phyloP scores from a whole-genome alignment of 805 yeast genomes.

The Wickerhamiella kurtzmanii region DNA sequence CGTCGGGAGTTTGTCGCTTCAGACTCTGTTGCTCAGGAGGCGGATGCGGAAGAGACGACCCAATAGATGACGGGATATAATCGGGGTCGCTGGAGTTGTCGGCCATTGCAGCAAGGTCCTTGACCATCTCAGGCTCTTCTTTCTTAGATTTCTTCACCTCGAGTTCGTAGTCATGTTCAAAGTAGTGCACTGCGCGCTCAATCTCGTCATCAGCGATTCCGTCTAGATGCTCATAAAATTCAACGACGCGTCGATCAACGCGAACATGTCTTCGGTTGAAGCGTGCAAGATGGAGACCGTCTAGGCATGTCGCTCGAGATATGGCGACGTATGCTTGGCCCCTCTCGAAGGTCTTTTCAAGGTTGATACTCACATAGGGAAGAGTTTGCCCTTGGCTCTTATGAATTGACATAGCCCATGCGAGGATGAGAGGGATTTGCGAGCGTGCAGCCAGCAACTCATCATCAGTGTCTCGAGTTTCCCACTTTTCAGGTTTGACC shows the following conservation, averaged over 20 bases:
- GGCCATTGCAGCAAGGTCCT: neutral
- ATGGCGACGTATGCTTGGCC: conserved; percentile 96
- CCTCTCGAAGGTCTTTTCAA: conserved; percentile 62
- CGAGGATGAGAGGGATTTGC: conserved; percentile 80
- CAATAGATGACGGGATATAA: neutral
- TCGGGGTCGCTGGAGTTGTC: neutral
- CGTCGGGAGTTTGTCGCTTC: neutral
- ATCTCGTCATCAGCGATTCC: conserved; percentile 7
- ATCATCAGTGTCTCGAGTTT: conserved; percentile 59
- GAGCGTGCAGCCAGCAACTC: conserved; percentile 53
- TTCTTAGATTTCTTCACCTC: neutral
- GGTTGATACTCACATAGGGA: conserved; percentile 62
- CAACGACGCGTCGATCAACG: conserved; percentile 57
- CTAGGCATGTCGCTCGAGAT: conserved; percentile 74
- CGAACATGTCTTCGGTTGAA: conserved; percentile 51
- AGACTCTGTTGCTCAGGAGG: too few species aligned
- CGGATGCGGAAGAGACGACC: neutral
- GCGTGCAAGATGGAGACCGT: conserved; percentile 69
- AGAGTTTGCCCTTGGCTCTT: conserved; percentile 92
- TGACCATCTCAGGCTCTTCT: neutral
- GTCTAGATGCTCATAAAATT: conserved; percentile 38
- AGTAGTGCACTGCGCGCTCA: conserved; percentile 5
- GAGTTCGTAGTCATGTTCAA: neutral
- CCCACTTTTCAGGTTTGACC: conserved; percentile 74
- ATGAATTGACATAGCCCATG: conserved; percentile 94